These are phyloP conservation scores for Saraca asoca DNA, from an alignment of 331 rosid genomes.

Conservation along the genomic window DNA sequence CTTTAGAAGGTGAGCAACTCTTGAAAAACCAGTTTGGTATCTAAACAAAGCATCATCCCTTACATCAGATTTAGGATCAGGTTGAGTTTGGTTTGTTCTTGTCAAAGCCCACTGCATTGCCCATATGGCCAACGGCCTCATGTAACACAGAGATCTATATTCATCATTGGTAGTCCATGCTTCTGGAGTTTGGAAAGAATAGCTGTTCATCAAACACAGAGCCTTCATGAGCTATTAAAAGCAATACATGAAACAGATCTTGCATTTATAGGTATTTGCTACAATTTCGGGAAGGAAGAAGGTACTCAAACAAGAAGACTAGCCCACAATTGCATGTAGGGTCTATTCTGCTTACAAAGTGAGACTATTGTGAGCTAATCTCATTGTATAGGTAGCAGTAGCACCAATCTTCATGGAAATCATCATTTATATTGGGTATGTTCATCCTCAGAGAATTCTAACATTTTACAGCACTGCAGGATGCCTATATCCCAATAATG, in stretches of 20 bases:
- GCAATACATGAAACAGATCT: slow-evolving; percentile 14
- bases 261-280: no score
- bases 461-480: neutral
- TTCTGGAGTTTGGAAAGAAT: slow-evolving; percentile 89
- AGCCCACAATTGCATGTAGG: no score
- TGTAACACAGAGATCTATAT: slow-evolving; percentile 76
- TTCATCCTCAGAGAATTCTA: neutral
- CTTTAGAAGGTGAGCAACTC: slow-evolving; percentile 77
- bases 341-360: no score
- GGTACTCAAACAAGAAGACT: no score
- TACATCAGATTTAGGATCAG: slow-evolving; percentile 43
- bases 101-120: slow-evolving; percentile 94
- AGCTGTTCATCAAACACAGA: slow-evolving; percentile 51
- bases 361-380: no score
- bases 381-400: no score
- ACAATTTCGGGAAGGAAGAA: no score
- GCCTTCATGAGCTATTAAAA: slow-evolving; percentile 24
- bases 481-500: neutral
- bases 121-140: slow-evolving; percentile 98
- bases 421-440: neutral
- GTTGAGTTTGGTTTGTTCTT: slow-evolving; percentile 39
- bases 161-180: slow-evolving; percentile 69
- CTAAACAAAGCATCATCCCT: slow-evolving; percentile 47
- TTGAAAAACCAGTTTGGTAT: slow-evolving; percentile 59
- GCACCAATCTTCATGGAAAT: neutral